Evolutionary conservation across 345 rosid genomes (phyloP), one percentile per base, ranked within the genome.

Genomic region (Ceriops zippeliana): DNA sequence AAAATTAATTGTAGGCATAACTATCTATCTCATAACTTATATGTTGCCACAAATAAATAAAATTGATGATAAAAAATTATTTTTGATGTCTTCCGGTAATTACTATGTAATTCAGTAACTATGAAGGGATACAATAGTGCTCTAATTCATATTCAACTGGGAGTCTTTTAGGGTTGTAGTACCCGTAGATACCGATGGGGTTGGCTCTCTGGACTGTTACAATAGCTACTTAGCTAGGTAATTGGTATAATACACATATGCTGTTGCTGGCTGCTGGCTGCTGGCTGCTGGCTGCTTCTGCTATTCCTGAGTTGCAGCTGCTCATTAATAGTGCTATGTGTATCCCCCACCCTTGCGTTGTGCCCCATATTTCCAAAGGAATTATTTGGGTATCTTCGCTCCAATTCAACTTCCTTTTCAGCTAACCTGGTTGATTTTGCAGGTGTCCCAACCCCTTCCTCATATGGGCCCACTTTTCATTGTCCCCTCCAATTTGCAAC

Each of bases 351-450:
- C 6, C 19, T 21, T 17, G 21, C 22, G 9, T 2, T 20, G 19
- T 60, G 51, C 22, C 67, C 67, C 24, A 56, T 70, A 53, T 53
- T 62, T 37, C 42, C 56, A 66, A 60, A 51, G 79, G 76, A 79
- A 75, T 79, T 69, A 77, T 77, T 27, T 75, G 74, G 82, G 80
- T 64, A 61, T 63, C 68, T 62, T 70, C 57, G 66, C 80, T 61
- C 17, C 16, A 51, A 35, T 70, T 60, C 49, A 70, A 78, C 58
- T 49, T 42, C 66, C 62, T 60, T 78, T 78, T 63, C 65, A 51
- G 77, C 79, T 71, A 71, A 71, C 79, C 74, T 73, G 81, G 65
- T 77, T 80, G 68, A 71, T 77, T 65, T 65, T 69, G 58, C 72
- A 37, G 78, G 83, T 75, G 76, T 80, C 81, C 65, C 52, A 65